Conservation (phyloP, 2,329 filamentous ascomycete genomes). For the Sodiomyces alkalinus region DNA sequence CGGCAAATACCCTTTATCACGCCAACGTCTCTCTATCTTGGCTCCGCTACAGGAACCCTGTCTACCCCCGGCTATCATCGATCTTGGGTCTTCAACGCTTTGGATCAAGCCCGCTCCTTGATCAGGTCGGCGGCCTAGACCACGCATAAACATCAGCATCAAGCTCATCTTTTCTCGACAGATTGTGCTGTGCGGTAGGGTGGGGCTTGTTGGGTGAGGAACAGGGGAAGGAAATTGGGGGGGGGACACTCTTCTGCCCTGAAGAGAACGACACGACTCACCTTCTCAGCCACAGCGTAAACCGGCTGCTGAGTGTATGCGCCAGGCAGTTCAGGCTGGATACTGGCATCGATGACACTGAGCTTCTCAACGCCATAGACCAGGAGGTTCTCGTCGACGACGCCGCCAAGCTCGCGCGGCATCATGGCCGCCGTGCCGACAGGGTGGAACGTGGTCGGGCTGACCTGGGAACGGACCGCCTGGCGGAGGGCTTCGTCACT, state of each 20-base stretch:
- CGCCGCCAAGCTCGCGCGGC: slow-evolving; percentile 7
- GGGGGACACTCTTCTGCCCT: too few relatives aligned
- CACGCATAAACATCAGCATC: not conserved
- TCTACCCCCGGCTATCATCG: too few relatives aligned
- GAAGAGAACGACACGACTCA: too few relatives aligned
- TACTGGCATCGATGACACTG: slow-evolving; percentile 7
- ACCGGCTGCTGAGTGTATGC: slow-evolving; percentile 9
- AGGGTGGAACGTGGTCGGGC: slow-evolving; percentile 7
- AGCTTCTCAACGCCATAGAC: slow-evolving; percentile 5
- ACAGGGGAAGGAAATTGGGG: too few relatives aligned
- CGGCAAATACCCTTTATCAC: too few relatives aligned
- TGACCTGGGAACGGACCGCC: slow-evolving; percentile 4
- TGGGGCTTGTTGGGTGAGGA: too few relatives aligned
- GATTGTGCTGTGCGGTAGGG: too few relatives aligned
- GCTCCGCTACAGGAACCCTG: too few relatives aligned
- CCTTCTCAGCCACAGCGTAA: slow-evolving; percentile 7
- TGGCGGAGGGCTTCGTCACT: slow-evolving; percentile 5
- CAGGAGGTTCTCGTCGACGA: slow-evolving; percentile 8
- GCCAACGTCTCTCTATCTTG: too few relatives aligned
- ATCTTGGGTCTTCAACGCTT: too few relatives aligned
- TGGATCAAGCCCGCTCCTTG: slow-evolving; percentile 1
- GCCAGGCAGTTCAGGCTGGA: slow-evolving; percentile 7
- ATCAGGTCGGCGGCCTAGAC: slow-evolving; percentile 1
- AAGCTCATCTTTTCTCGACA: not conserved
- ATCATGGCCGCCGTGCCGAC: slow-evolving; percentile 6